Conservation (phyloP, 768 basidiomycete genomes). For the Termitomyces sp. region DNA sequence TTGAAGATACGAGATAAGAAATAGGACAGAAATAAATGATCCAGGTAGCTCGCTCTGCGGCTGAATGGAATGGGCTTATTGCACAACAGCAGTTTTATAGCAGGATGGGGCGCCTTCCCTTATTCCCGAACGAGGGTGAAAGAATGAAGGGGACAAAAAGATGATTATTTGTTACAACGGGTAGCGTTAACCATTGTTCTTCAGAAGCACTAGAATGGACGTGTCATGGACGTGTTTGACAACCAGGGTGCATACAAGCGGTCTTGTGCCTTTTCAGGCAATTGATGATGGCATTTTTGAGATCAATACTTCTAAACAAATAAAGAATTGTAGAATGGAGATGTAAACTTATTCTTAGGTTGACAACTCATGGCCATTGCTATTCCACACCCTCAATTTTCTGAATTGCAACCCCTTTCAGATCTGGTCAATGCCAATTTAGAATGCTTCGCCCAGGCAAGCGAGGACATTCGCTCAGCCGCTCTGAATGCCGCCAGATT, state of each 20-base stretch:
- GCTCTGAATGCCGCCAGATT: constrained; percentile 70
- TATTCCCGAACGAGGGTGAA: constrained; percentile 8
- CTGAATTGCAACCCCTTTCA: constrained; percentile 48
- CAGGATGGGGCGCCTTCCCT: background rate
- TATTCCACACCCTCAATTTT: constrained; percentile 10
- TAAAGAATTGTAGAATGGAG: background rate
- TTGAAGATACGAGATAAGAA: background rate
- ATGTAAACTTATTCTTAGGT: background rate
- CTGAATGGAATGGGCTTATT: constrained; percentile 13
- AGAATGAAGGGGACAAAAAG: background rate
- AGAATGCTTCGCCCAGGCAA: constrained; percentile 55
- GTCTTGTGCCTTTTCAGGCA: background rate
- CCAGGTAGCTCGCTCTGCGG: constrained; percentile 27
- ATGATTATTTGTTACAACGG: background rate
- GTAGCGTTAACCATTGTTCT: constrained; percentile 10
- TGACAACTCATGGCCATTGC: constrained; percentile 1
- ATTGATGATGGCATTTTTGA: constrained; percentile 3
- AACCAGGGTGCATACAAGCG: constrained; percentile 3
- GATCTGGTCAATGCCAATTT: constrained; percentile 50
- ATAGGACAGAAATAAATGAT: constrained; percentile 13
- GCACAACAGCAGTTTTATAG: constrained; percentile 4
- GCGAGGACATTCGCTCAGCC: constrained; percentile 47
- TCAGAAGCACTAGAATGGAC: constrained; percentile 8
- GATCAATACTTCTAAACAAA: constrained; percentile 13
- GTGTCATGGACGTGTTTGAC: background rate